These are phyloP conservation scores for Quercus mongolica DNA, from an alignment of 306 rosid genomes.

Conservation along the genomic window DNA sequence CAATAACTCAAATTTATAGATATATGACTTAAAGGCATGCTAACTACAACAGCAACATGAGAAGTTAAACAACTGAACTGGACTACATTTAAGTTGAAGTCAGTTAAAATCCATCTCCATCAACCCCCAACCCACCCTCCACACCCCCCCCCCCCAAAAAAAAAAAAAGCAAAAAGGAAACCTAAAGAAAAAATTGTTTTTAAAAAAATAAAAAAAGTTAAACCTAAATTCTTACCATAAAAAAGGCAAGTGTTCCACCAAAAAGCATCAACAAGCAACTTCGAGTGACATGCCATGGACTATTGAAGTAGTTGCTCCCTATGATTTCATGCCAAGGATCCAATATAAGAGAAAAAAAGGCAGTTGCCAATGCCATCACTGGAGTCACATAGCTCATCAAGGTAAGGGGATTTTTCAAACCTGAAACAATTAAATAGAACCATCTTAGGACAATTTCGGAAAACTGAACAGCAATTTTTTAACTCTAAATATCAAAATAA, in stretches of 20 bases:
- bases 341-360: conserved; percentile 65
- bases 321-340: conserved; percentile 90
- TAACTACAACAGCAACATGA: neutral
- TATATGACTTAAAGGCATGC: neutral
- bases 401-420: conserved; percentile 87
- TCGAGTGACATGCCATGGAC: conserved; percentile 62
- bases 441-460: conserved; percentile 1
- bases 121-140: neutral
- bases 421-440: conserved; percentile 43
- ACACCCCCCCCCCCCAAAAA: neutral
- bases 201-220: conserved; percentile 6
- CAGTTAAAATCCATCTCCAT: neutral
- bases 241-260: conserved; percentile 90
- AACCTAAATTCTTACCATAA: conserved; percentile 59
- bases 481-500: conserved; percentile 10
- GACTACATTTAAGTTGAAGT: neutral
- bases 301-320: conserved; percentile 67
- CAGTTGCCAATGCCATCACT: conserved; percentile 80
- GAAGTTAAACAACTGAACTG: neutral
- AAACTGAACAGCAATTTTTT: conserved; percentile 2
- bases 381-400: conserved; percentile 95
- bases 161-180: neutral
- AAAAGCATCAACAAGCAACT: conserved; percentile 86
- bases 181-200: neutral
- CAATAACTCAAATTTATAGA: neutral